Evolutionary conservation across 192 early-diverging fungal genomes (phyloP).

Genomic region (Linnemannia elongata): DNA sequence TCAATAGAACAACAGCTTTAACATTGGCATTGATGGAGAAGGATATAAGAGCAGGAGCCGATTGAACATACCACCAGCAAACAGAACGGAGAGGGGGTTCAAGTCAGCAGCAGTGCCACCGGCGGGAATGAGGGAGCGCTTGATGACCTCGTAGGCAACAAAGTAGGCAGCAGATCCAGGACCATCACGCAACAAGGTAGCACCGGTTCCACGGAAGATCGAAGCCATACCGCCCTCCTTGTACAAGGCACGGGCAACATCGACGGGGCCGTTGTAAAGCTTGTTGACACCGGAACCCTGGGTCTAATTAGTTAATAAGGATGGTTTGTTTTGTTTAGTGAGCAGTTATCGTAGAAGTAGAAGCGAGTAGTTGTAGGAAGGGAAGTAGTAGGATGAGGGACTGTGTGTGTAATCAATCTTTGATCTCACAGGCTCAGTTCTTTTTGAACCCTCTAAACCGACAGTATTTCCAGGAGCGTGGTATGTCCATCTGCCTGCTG

Average conservation of each 20-base stretch:
- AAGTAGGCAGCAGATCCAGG: constrained; percentile 97
- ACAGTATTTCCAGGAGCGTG: not conserved
- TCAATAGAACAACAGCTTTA: not conserved
- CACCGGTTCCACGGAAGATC: constrained; percentile 94
- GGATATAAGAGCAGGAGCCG: not conserved
- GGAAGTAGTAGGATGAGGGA: not conserved
- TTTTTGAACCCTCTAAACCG: not conserved
- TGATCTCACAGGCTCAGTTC: not conserved
- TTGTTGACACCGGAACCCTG: constrained; percentile 69
- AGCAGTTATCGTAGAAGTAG: not conserved
- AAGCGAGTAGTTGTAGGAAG: not conserved
- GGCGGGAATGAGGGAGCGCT: constrained; percentile 73
- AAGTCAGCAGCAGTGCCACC: constrained; percentile 81
- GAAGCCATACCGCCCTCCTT: constrained; percentile 88
- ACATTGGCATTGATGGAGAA: not conserved
- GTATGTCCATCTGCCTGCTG: not conserved
- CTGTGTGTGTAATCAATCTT: constrained; percentile 1
- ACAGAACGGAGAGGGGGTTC: constrained; percentile 85
- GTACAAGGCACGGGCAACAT: constrained; percentile 87
- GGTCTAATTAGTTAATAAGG: constrained; percentile 17
- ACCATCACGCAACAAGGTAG: constrained; percentile 93
- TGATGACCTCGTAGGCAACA: constrained; percentile 94
- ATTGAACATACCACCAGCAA: constrained; percentile 85
- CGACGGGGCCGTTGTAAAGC: constrained; percentile 93
- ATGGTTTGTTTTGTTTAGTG: not conserved